These are phyloP conservation scores for Fomes fomentarius DNA, from an alignment of 1,284 basidiomycete species.

Conservation along the genomic window DNA sequence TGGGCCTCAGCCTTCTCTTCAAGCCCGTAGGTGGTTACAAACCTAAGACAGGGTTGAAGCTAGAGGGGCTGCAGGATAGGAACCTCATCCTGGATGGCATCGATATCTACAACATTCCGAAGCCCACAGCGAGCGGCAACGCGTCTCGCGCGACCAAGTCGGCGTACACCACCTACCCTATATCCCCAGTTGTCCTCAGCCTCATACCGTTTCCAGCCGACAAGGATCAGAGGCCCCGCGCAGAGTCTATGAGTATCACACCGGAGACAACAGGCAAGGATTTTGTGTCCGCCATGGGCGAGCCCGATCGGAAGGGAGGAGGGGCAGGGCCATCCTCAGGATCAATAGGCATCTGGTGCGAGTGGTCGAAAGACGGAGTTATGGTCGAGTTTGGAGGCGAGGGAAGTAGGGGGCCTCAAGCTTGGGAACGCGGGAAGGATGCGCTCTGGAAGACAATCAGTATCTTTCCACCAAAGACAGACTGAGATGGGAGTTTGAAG, in stretches of 20 bases:
- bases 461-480: slow-evolving; percentile 51
- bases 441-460: slow-evolving; percentile 77
- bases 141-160: slow-evolving; percentile 36
- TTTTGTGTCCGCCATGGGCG: slow-evolving; percentile 74
- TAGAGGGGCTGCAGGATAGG: slow-evolving; percentile 51
- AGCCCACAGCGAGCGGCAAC: slow-evolving; percentile 29
- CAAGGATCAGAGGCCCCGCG: slow-evolving; percentile 41
- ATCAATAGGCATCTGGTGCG: slow-evolving; percentile 91
- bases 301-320: slow-evolving; percentile 87
- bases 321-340: slow-evolving; percentile 79
- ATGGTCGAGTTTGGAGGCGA: slow-evolving; percentile 85
- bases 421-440: slow-evolving; percentile 85
- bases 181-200: slow-evolving; percentile 48
- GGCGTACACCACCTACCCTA: slow-evolving; percentile 58
- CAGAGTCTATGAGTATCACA: slow-evolving; percentile 47
- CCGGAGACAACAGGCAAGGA: slow-evolving; percentile 70
- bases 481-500: slow-evolving; percentile 6
- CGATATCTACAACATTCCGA: slow-evolving; percentile 76
- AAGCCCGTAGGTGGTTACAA: slow-evolving; percentile 62
- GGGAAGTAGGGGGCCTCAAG: slow-evolving; percentile 75
- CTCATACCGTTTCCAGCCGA: slow-evolving; percentile 42
- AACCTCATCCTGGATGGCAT: slow-evolving; percentile 67
- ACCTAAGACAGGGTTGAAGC: slow-evolving; percentile 48
- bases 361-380: slow-evolving; percentile 81
- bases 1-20: slow-evolving; percentile 83